Evolutionary conservation across 495 filamentous ascomycete species (phyloP).

Genomic region (Penicillium waksmanii): DNA sequence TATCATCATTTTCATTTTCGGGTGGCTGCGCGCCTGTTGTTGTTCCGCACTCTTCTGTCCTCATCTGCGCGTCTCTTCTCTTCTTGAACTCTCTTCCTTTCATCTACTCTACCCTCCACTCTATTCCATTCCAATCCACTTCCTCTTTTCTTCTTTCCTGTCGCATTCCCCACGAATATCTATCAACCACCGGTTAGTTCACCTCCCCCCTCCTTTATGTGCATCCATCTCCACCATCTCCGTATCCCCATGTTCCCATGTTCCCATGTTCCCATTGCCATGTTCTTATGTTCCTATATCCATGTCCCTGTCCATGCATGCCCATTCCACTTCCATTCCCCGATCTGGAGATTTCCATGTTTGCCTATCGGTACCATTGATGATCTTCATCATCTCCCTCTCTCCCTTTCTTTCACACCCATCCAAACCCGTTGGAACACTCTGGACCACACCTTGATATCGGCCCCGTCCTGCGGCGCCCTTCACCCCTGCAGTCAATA

Average conservation of each 20-base stretch:
- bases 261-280: no score
- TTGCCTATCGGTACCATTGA: no score
- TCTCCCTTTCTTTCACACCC: neutral
- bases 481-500: slow-evolving; percentile 36
- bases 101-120: slow-evolving; percentile 9
- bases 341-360: no score
- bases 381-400: slow-evolving; percentile 1
- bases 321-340: neutral
- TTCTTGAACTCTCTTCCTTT: slow-evolving; percentile 11
- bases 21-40: slow-evolving; percentile 23
- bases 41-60: slow-evolving; percentile 18
- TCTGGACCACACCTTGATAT: slow-evolving; percentile 32
- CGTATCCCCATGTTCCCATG: no score
- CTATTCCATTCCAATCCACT: slow-evolving; percentile 3
- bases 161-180: neutral
- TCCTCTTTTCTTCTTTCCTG: neutral
- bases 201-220: no score
- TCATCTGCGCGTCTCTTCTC: slow-evolving; percentile 12
- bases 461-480: slow-evolving; percentile 19
- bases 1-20: slow-evolving; percentile 15
- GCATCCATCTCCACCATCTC: no score
- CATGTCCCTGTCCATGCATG: slow-evolving; percentile 1
- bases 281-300: no score
- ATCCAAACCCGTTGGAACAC: slow-evolving; percentile 2
- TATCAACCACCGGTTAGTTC: no score